These are phyloP conservation scores for Nidularia pulvinata DNA, from an alignment of 768 basidiomycete species.

Conservation along the genomic window DNA sequence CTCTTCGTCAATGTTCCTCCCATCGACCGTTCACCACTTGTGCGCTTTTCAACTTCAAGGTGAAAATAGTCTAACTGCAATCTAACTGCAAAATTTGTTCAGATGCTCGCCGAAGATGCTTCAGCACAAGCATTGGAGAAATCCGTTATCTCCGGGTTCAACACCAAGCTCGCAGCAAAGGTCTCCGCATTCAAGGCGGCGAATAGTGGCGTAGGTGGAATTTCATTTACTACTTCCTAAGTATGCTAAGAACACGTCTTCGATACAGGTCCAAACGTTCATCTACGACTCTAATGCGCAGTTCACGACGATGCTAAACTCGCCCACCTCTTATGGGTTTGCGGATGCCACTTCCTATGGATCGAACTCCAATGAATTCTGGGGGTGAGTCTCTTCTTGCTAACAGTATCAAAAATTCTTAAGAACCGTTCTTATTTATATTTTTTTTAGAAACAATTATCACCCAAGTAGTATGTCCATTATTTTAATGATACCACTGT, in stretches of 20 bases:
- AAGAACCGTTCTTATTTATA: background rate
- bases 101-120: constrained; percentile 49
- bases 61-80: no score
- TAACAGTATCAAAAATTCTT: no score
- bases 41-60: constrained; percentile 18
- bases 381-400: constrained; percentile 39
- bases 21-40: constrained; percentile 40
- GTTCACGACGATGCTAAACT: constrained; percentile 48
- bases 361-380: constrained; percentile 41
- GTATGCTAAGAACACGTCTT: background rate
- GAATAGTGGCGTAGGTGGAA: constrained; percentile 41
- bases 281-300: constrained; percentile 49
- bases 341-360: constrained; percentile 50
- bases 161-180: constrained; percentile 42
- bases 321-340: constrained; percentile 52
- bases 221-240: background rate
- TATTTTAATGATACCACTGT: background rate
- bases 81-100: background rate
- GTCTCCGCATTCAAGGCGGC: constrained; percentile 37
- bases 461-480: constrained; percentile 48
- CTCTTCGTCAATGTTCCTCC: constrained; percentile 43
- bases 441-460: constrained; percentile 43
- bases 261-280: constrained; percentile 44
- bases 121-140: constrained; percentile 37
- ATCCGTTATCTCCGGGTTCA: constrained; percentile 49